Conservation (phyloP, 768 basidiomycete genomes). For the Gloeopeniophorella convolvens region DNA sequence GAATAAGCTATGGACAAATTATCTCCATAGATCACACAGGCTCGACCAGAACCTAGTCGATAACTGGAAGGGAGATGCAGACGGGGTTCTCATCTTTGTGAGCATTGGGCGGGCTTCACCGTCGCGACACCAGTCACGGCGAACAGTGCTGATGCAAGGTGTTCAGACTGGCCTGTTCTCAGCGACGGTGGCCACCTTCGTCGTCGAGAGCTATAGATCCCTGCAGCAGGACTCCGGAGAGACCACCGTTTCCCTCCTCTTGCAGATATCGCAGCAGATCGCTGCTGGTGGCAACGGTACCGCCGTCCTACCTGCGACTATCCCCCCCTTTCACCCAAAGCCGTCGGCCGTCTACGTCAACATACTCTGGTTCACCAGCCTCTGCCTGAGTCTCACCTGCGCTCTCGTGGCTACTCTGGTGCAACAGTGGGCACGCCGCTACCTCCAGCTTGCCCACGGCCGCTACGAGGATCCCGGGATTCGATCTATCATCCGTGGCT, state of each 20-base stretch:
- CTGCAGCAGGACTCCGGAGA: neutral
- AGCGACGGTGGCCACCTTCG: neutral
- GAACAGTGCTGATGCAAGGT: too few species aligned
- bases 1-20: neutral
- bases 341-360: conserved; percentile 2
- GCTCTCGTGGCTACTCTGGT: conserved; percentile 14
- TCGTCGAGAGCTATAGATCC: conserved; percentile 2
- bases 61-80: conserved; percentile 3
- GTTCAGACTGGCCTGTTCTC: conserved; percentile 4
- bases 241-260: neutral
- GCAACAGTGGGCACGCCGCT: conserved; percentile 14
- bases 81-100: conserved; percentile 4
- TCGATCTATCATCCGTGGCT: conserved; percentile 3
- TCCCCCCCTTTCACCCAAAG: neutral
- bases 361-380: conserved; percentile 14
- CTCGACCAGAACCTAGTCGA: conserved; percentile 1
- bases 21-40: neutral
- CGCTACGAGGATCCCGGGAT: neutral
- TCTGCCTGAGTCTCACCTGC: conserved; percentile 10
- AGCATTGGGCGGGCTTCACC: neutral
- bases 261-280: neutral
- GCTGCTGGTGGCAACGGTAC: neutral
- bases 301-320: neutral
- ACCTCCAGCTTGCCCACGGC: conserved; percentile 4
- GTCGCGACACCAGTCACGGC: too few species aligned